phyloP scores from a whole-genome alignment of 1,284 basidiomycete genomes.

The Schizophyllum amplum region DNA sequence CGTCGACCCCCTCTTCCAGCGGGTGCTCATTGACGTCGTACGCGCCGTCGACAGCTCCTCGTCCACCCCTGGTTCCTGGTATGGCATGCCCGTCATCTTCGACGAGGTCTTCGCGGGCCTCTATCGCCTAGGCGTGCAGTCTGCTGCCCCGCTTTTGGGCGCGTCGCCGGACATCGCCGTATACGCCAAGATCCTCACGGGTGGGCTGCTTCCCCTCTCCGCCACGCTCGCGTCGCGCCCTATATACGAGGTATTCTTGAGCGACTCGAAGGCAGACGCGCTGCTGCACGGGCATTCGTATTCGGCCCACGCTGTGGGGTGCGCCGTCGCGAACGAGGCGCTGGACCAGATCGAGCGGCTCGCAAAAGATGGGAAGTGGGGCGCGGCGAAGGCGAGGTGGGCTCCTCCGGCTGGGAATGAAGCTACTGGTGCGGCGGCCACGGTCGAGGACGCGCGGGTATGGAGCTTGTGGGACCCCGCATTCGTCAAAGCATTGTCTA shows the following conservation, averaged over 20 bases:
- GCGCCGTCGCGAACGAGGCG: slow-evolving; percentile 83
- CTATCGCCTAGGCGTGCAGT: slow-evolving; percentile 75
- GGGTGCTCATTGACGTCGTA: slow-evolving; percentile 77
- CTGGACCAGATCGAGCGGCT: slow-evolving; percentile 58
- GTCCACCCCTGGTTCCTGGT: slow-evolving; percentile 32
- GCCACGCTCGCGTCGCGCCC: slow-evolving; percentile 75
- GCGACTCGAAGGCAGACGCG: slow-evolving; percentile 75
- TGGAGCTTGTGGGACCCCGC: slow-evolving; percentile 88
- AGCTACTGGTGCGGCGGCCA: slow-evolving; percentile 12
- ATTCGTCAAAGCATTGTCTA: slow-evolving; percentile 64
- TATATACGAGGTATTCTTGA: slow-evolving; percentile 78
- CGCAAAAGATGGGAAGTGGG: slow-evolving; percentile 44
- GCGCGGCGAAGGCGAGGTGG: slow-evolving; percentile 35
- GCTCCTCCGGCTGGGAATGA: too few relatives aligned
- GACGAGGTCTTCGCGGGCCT: slow-evolving; percentile 96
- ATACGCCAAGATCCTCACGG: slow-evolving; percentile 92
- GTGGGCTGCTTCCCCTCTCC: slow-evolving; percentile 84
- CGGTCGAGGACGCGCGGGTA: slow-evolving; percentile 22
- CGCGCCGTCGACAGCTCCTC: slow-evolving; percentile 25
- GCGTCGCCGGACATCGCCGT: slow-evolving; percentile 81
- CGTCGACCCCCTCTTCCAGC: slow-evolving; percentile 95
- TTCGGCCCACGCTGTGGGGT: slow-evolving; percentile 87
- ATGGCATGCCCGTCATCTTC: slow-evolving; percentile 85
- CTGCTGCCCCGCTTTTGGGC: slow-evolving; percentile 60
- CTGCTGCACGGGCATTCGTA: slow-evolving; percentile 95